Percentiles rank a stretch among this genome's conserved stretches.
These are phyloP conservation scores for Mortierella sp. DNA, from an alignment of 371 early-diverging fungal species.

Conservation along the genomic window DNA sequence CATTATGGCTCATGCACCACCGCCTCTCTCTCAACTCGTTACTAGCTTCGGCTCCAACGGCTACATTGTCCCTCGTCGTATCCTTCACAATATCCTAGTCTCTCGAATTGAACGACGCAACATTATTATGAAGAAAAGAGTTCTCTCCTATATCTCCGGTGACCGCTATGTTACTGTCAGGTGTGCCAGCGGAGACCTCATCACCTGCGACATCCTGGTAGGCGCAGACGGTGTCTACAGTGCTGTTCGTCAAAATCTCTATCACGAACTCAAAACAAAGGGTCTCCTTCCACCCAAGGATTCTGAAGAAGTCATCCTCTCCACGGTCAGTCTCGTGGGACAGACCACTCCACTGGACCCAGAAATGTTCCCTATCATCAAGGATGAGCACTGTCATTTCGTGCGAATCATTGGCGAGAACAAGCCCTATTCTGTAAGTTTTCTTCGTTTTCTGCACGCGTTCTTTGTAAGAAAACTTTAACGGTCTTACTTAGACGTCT, in stretches of 20 bases:
- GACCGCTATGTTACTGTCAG: background rate
- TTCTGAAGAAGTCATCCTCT: slow-evolving; percentile 5
- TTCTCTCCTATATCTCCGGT: background rate
- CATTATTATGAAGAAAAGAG: slow-evolving; percentile 16
- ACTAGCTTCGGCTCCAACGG: slow-evolving; percentile 15
- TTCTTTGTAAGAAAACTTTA: no score
- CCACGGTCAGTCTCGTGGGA: slow-evolving; percentile 26
- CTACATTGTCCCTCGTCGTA: slow-evolving; percentile 26
- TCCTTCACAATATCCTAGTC: slow-evolving; percentile 17
- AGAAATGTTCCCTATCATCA: slow-evolving; percentile 16
- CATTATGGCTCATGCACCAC: background rate
- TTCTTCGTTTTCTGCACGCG: background rate
- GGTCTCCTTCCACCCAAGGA: slow-evolving; percentile 2
- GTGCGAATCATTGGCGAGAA: background rate
- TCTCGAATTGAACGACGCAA: background rate
- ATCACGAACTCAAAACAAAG: background rate
- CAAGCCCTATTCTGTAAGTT: background rate
- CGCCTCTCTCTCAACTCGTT: background rate
- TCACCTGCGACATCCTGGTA: slow-evolving; percentile 25
- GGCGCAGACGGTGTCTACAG: slow-evolving; percentile 38
- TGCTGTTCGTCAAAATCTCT: slow-evolving; percentile 30
- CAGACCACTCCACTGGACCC: slow-evolving; percentile 23
- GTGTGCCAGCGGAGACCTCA: slow-evolving; percentile 15
- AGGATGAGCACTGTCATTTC: slow-evolving; percentile 10
- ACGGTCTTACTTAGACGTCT: background rate